These are phyloP conservation scores for Haplosporangium sp. DNA, from an alignment of 371 early-diverging fungal genomes.

Conservation along the genomic window DNA sequence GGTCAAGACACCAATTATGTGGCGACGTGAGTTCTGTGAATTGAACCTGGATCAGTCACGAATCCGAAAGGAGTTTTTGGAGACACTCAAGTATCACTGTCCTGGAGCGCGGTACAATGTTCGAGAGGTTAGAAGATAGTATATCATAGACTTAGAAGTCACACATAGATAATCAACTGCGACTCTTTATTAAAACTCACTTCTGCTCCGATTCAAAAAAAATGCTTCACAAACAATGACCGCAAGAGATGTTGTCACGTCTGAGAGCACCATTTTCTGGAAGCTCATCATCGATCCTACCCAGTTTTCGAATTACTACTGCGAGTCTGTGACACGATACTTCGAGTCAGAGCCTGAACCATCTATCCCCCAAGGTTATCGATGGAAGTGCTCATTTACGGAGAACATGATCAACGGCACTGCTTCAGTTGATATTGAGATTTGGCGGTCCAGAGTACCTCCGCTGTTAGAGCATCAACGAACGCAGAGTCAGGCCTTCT, in stretches of 20 bases:
- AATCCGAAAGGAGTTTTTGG: slow-evolving; percentile 31
- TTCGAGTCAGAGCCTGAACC: slow-evolving; percentile 25
- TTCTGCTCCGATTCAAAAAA: no score
- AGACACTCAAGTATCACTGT: slow-evolving; percentile 21
- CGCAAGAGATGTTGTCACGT: slow-evolving; percentile 4
- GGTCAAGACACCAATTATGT: slow-evolving; percentile 17
- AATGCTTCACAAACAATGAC: background rate
- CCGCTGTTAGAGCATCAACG: background rate
- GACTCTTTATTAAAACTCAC: no score
- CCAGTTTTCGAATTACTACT: slow-evolving; percentile 23
- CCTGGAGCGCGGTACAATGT: slow-evolving; percentile 27
- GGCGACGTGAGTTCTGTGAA: slow-evolving; percentile 30
- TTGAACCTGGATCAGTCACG: slow-evolving; percentile 40
- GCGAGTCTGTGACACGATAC: slow-evolving; percentile 28
- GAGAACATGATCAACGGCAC: slow-evolving; percentile 50
- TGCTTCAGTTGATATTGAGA: slow-evolving; percentile 20
- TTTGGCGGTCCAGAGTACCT: slow-evolving; percentile 7
- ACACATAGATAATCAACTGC: no score
- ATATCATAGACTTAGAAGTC: background rate
- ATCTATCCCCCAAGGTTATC: background rate
- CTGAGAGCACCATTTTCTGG: slow-evolving; percentile 30
- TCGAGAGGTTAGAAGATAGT: slow-evolving; percentile 22
- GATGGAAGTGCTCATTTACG: slow-evolving; percentile 21
- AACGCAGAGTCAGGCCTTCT: background rate
- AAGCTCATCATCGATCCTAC: slow-evolving; percentile 22